These are phyloP conservation scores for Beverwykella pulmonaria DNA, from an alignment of 495 filamentous ascomycete species.

Conservation along the genomic window DNA sequence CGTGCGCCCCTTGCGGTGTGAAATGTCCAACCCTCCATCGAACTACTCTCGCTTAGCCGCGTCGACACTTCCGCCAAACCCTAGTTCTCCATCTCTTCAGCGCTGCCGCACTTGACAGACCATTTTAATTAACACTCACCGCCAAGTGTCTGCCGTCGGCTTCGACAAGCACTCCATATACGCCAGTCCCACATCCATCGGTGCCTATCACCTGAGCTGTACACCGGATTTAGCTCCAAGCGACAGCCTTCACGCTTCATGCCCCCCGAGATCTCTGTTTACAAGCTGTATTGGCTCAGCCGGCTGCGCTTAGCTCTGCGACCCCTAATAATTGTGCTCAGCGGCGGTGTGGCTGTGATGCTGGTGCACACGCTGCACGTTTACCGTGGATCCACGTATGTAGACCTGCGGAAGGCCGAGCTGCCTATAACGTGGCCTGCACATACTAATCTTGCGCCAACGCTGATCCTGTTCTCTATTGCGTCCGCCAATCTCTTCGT, in stretches of 20 bases:
- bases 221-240: neutral
- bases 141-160: neutral
- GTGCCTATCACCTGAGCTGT: neutral
- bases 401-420: conserved; percentile 32
- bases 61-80: neutral
- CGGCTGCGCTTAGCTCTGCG: conserved; percentile 27
- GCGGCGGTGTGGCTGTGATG: conserved; percentile 20
- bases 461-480: conserved; percentile 25
- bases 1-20: neutral
- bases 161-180: neutral
- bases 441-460: conserved; percentile 27
- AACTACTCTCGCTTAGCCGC: neutral
- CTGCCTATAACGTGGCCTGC: conserved; percentile 36
- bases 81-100: neutral
- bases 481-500: conserved; percentile 26
- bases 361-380: conserved; percentile 30
- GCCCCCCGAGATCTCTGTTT: conserved; percentile 10
- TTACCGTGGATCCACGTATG: conserved; percentile 25
- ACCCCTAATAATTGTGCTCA: conserved; percentile 32
- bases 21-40: neutral
- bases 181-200: neutral
- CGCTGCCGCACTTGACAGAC: neutral
- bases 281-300: conserved; percentile 25
- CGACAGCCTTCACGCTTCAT: conserved; percentile 18
- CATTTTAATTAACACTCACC: neutral